Conservation (phyloP, 257 asterid genomes). For the Solanum etuberosum region DNA sequence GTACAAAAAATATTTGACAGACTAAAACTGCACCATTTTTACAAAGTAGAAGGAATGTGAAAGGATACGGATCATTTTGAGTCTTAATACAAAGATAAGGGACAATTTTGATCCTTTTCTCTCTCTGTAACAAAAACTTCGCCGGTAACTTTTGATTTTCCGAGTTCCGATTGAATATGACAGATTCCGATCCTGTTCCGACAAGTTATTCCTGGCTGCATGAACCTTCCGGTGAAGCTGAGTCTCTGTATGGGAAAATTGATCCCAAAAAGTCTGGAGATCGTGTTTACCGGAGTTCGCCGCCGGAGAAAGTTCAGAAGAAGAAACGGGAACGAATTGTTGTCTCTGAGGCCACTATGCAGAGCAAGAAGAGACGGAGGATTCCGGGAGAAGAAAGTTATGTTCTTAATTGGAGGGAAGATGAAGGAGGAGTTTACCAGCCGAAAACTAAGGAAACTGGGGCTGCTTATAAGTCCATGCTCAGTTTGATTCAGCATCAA, state of each 20-base stretch:
- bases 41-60: too few relatives aligned
- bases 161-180: not conserved
- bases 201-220: not conserved
- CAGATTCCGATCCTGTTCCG: constrained; percentile 2
- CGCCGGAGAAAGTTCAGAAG: constrained; percentile 21
- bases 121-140: not conserved
- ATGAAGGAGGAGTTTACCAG: constrained; percentile 23
- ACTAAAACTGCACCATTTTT: too few relatives aligned
- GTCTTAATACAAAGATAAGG: too few relatives aligned
- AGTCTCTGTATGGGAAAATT: constrained; percentile 24
- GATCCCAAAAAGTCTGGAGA: constrained; percentile 26
- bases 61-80: too few relatives aligned
- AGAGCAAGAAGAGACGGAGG: constrained; percentile 15
- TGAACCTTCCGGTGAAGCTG: constrained; percentile 38
- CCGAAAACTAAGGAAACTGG: constrained; percentile 29
- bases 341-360: constrained; percentile 8
- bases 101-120: too few relatives aligned
- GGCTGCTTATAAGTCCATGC: constrained; percentile 32
- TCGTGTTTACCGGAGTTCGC: constrained; percentile 19
- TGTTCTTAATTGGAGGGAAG: constrained; percentile 14
- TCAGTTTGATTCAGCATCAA: constrained; percentile 23
- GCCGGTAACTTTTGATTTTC: not conserved
- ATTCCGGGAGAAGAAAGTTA: constrained; percentile 10
- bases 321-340: constrained; percentile 12
- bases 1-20: too few relatives aligned